phyloP scores from a whole-genome alignment of 2,329 filamentous ascomycete species.

The Diaporthe sp. region DNA sequence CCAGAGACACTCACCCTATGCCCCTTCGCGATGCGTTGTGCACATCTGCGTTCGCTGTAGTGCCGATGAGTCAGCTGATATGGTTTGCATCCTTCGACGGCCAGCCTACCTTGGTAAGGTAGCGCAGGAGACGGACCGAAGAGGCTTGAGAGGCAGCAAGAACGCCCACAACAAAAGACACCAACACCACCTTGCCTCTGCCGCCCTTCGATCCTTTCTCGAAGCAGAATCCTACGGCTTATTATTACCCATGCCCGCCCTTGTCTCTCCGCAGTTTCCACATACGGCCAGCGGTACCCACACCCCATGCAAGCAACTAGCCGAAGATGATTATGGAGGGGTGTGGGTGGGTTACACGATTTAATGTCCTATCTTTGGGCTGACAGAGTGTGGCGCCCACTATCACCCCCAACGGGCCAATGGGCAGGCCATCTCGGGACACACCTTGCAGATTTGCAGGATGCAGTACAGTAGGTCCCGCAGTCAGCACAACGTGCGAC shows the following conservation, averaged over 20 bases:
- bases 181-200: slow-evolving; percentile 4
- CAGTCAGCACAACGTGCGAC: slow-evolving; percentile 36
- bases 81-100: slow-evolving; percentile 4
- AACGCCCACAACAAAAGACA: not conserved
- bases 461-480: slow-evolving; percentile 34
- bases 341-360: slow-evolving; percentile 8
- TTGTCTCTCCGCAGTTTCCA: slow-evolving; percentile 20
- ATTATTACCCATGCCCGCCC: slow-evolving; percentile 2
- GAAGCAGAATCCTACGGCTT: slow-evolving; percentile 30
- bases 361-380: slow-evolving; percentile 25
- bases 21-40: not conserved
- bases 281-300: not conserved
- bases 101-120: not conserved
- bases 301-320: slow-evolving; percentile 12
- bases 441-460: slow-evolving; percentile 20
- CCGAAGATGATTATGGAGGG: not conserved
- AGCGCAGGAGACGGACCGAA: slow-evolving; percentile 23
- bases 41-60: not conserved
- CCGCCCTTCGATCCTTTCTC: slow-evolving; percentile 26
- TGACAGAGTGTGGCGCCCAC: slow-evolving; percentile 15
- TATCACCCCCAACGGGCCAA: slow-evolving; percentile 11
- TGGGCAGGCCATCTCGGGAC: not conserved
- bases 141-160: not conserved
- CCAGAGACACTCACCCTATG: too few species aligned
- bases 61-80: slow-evolving; percentile 13